These are phyloP conservation scores for Rauvolfia tetraphylla DNA, from an alignment of 257 asterid genomes.

Conservation along the genomic window DNA sequence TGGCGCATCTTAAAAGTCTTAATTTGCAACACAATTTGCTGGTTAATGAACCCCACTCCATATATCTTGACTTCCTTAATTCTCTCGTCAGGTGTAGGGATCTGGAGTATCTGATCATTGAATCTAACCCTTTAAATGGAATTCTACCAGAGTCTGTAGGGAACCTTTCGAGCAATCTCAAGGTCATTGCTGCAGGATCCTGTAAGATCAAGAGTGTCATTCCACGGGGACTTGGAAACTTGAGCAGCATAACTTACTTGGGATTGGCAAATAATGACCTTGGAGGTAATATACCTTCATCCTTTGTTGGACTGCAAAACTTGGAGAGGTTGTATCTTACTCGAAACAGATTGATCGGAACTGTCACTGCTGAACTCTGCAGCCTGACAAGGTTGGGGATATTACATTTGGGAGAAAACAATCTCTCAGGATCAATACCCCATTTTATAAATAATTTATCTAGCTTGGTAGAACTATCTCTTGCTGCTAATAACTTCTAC, in stretches of 20 bases:
- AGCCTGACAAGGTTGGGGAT: constrained; percentile 29
- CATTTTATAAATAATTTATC: constrained; percentile 27
- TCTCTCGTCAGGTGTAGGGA: constrained; percentile 32
- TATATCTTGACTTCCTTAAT: constrained; percentile 31
- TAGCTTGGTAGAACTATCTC: constrained; percentile 23
- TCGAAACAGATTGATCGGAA: constrained; percentile 27
- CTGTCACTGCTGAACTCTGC: constrained; percentile 29
- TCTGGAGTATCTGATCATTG: constrained; percentile 27
- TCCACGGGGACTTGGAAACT: constrained; percentile 35
- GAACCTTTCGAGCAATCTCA: constrained; percentile 20
- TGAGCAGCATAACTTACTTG: constrained; percentile 28
- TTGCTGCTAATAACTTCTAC: constrained; percentile 35
- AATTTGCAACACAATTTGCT: constrained; percentile 27
- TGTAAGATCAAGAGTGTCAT: constrained; percentile 34
- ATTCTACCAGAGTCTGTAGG: constrained; percentile 24
- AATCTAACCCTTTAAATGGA: constrained; percentile 34
- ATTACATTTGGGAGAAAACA: constrained; percentile 34
- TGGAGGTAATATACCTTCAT: constrained; percentile 28
- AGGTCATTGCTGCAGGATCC: constrained; percentile 23
- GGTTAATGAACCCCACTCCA: constrained; percentile 22
- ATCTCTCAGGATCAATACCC: constrained; percentile 35
- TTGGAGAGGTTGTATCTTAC: constrained; percentile 33
- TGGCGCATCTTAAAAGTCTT: constrained; percentile 26
- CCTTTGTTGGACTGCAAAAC: constrained; percentile 29
- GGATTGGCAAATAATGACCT: constrained; percentile 25